A percentile compares a stretch with the other conserved stretches of the same genome.
phyloP scores from a whole-genome alignment of 2,329 filamentous ascomycete genomes.

The Nothopassalora personata region DNA sequence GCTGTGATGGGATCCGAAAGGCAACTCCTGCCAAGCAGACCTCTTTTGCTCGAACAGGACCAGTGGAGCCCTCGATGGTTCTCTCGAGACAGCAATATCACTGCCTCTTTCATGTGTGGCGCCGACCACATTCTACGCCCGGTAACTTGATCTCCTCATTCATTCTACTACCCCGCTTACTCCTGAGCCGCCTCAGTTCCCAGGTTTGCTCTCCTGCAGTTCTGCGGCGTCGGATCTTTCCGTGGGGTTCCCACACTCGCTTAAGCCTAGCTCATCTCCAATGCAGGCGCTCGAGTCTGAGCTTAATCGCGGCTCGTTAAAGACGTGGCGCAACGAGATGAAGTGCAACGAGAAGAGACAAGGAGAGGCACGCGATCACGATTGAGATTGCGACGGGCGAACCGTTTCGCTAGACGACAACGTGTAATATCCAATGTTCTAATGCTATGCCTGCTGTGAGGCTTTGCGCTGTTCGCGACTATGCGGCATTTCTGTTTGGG shows the following conservation, averaged over 20 bases:
- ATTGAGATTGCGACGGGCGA: neutral
- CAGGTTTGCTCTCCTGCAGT: neutral
- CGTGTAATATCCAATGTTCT: neutral
- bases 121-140: neutral
- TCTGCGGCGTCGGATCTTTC: neutral
- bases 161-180: neutral
- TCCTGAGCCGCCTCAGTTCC: neutral
- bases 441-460: conserved; percentile 1
- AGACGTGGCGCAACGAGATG: neutral
- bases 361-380: neutral
- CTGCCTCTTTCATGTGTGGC: neutral
- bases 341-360: neutral
- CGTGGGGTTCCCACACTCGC: neutral
- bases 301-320: neutral
- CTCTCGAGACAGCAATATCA: neutral
- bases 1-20: neutral
- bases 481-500: neutral
- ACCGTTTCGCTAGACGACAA: neutral
- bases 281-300: neutral
- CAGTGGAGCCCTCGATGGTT: neutral
- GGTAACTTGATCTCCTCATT: neutral
- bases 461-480: conserved; percentile 2
- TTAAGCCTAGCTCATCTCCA: neutral
- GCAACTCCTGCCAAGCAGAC: neutral
- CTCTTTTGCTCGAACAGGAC: neutral